Conservation (phyloP, 306 rosid species). For the Boehmeria nivea region DNA sequence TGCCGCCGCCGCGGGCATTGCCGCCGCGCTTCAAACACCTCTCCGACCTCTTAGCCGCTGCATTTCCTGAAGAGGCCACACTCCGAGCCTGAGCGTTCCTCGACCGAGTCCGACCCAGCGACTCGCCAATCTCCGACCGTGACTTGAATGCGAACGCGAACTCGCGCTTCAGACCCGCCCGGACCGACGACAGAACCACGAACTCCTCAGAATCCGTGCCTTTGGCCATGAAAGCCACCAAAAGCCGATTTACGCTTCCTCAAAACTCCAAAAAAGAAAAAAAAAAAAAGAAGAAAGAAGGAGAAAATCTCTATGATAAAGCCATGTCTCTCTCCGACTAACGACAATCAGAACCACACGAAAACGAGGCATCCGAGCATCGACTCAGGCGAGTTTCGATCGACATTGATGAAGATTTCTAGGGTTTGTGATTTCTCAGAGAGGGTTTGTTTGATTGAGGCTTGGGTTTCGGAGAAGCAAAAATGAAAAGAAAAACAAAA, state of each 20-base stretch:
- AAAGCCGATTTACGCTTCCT: no score
- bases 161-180: constrained; percentile 60
- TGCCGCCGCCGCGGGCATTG: constrained; percentile 10
- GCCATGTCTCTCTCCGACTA: no score
- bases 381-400: not conserved
- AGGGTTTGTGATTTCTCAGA: not conserved
- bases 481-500: no score
- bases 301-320: no score
- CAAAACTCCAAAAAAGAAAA: no score
- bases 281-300: no score
- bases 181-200: constrained; percentile 54
- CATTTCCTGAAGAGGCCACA: not conserved
- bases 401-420: not conserved
- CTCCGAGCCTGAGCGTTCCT: constrained; percentile 21
- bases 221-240: constrained; percentile 55
- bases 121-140: constrained; percentile 42
- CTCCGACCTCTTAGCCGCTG: not conserved
- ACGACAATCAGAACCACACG: no score
- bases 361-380: not conserved
- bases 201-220: constrained; percentile 72
- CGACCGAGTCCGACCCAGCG: constrained; percentile 53
- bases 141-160: constrained; percentile 59
- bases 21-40: not conserved
- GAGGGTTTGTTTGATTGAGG: not conserved
- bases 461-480: no score